phyloP scores from a whole-genome alignment of 1,284 basidiomycete species.

The Coniferiporia weirii region DNA sequence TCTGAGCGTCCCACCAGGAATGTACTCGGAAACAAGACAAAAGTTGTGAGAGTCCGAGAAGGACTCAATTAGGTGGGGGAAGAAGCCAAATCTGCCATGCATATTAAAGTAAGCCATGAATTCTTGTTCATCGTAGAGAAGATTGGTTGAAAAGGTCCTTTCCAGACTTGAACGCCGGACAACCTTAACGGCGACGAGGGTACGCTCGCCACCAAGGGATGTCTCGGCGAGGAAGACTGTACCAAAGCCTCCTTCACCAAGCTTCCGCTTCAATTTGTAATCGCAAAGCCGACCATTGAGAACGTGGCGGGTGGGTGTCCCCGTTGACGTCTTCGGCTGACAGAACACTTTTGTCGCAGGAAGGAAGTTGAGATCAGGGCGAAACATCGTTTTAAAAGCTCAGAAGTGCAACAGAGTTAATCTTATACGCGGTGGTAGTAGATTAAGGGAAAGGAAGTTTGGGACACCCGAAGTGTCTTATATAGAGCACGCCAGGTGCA shows the following conservation, averaged over 20 bases:
- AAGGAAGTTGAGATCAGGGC: neutral
- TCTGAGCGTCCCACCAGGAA: neutral
- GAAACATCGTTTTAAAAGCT: neutral
- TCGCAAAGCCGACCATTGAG: neutral
- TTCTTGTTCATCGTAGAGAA: neutral
- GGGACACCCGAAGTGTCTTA: neutral
- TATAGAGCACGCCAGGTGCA: neutral
- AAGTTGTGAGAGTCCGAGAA: constrained; percentile 6
- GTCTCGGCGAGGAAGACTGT: constrained; percentile 3
- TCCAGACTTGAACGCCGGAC: neutral
- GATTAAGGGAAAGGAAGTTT: neutral
- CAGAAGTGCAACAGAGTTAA: neutral
- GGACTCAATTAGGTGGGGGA: neutral
- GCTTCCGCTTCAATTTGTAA: neutral
- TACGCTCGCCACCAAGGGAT: neutral
- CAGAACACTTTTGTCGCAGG: neutral
- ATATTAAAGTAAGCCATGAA: neutral
- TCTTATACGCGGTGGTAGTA: neutral
- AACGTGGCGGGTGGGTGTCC: neutral
- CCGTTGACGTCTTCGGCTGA: neutral
- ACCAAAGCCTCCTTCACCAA: neutral
- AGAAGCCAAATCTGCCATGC: neutral
- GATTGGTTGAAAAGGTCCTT: neutral
- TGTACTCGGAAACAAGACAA: constrained; percentile 1
- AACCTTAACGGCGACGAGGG: constrained; percentile 3